Base-by-base conservation (phyloP, 306 rosid species). In the Cucumis melo region DNA sequence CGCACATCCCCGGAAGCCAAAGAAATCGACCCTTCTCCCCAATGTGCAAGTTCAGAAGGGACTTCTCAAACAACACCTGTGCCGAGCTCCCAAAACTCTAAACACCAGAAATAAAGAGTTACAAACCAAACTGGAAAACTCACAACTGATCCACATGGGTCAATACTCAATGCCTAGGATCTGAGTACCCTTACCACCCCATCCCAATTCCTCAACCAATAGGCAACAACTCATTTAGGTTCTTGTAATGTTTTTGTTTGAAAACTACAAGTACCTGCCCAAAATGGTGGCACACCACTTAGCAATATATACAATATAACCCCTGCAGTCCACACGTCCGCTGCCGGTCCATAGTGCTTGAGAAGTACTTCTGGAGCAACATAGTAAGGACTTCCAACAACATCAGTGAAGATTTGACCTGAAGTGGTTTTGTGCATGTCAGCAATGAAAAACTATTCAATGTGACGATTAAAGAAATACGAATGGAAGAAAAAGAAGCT, bases 291-390 rank as follows among this genome's bases (percentile, higher is more conserved):
- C 76, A 90, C 94, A 5, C 94, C 94, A 79, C 94, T 90, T 55
- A 90, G 90, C 81, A 90, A 66, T 82, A 90, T 90, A 77, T 90
- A 90, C 46, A 90, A 83, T 75, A 90, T 90, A 82, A 90, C 94
- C 74, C 94, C 94, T 0, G 94, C 94, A 6, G 94, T 90, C 94
- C 94, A 90, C 16, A 90, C 94, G 76, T 90, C 94, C 29, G 91
- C 94, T 79, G 85, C 94, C 15, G 90, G 94, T 8, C 94, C 94
- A 80, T 90, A 90, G 83, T 86, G 91, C 87, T 90, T 90, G 71
- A 87, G 94, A 53, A 90, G 94, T 77, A 90, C 94, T 87, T 90
- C 94, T 8, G 94, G 94, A 80, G 94, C 94, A 68, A 90, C 94
- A 79, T 90, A 90, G 79, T 90, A 90, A 4, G 94, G 94, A 82